Percentiles rank a stretch among this genome's conserved stretches.
These are phyloP conservation scores for Neurospora sp. DNA, from an alignment of 495 filamentous ascomycete species.

Conservation along the genomic window DNA sequence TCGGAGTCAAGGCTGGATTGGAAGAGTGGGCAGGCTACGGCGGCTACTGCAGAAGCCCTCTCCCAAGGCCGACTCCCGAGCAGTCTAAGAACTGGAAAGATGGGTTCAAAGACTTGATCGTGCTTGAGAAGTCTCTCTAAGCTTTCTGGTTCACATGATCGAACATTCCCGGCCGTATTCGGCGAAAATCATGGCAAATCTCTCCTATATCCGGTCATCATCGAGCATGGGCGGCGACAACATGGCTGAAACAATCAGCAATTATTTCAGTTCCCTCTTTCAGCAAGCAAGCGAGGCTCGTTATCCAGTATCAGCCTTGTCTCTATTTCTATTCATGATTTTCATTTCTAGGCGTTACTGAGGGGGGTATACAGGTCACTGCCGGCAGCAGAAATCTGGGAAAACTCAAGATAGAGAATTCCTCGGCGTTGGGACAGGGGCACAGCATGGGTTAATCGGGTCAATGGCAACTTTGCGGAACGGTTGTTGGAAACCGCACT, in stretches of 20 bases:
- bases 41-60: constrained; percentile 63
- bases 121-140: constrained; percentile 47
- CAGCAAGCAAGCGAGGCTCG: not conserved
- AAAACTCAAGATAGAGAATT: not conserved
- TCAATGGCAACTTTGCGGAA: not conserved
- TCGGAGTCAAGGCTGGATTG: constrained; percentile 74
- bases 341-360: not conserved
- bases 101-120: constrained; percentile 64
- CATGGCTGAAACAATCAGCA: not conserved
- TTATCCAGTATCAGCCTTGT: not conserved
- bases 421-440: not conserved
- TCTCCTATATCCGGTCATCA: not conserved
- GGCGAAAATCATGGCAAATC: not conserved
- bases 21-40: constrained; percentile 74
- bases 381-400: not conserved
- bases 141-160: not conserved
- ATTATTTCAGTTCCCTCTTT: not conserved
- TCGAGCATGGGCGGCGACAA: not conserved
- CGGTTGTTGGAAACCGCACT: not conserved
- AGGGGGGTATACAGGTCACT: not conserved
- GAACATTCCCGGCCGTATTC: not conserved
- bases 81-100: constrained; percentile 54
- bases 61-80: constrained; percentile 55
- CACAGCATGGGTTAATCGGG: not conserved
- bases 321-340: not conserved